Evolutionary conservation across 805 yeast genomes (phyloP), one percentile per base, ranked within the genome.

Genomic region (Yarrowia alimentaria): DNA sequence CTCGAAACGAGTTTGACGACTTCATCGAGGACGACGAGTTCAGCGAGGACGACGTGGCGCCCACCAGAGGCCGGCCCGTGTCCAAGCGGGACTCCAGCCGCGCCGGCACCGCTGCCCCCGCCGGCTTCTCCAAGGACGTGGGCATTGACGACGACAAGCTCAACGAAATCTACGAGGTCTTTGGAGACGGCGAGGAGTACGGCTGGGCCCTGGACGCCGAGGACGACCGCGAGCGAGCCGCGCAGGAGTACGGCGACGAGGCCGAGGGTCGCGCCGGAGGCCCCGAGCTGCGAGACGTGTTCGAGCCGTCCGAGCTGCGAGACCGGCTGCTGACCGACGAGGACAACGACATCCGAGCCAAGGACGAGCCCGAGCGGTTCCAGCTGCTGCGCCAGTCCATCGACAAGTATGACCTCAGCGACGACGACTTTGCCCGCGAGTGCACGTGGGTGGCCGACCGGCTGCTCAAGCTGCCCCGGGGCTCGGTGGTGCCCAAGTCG

Each of bases 171-270:
- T 89, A 81, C 61, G 99, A 93, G 64, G 87, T 93, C 11, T 93
- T 93, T 64, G 99, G 99, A 57, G 94, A 89, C 65, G 99, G 99
- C 47, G 89, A 82, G 57, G 97, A 91, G 62, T 93, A 93, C 67
- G 96, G 87, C 53, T 93, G 99, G 98, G 99, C 99, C 10, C 72
- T 93, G 51, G 96, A 88, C 61, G 93, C 87, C 21, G 96, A 90
- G 68, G 81, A 78, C n/a, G 76, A 73, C 40, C 70, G 71, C n/a
- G 80, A 72, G 35, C 61, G 64, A 8, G 71, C 64, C 17, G 61
- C 53, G n/a, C 61, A 58, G 19, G 66, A 60, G 14, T 68, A 63
- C 33, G n/a, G n/a, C n/a, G n/a, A n/a, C n/a, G 66, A 58, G 10
- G 68, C 59, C 20, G 72, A 66, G 22, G 69, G 62, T 21, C 70